Evolutionary conservation across 1,139 yeast species (phyloP).

Genomic region (Taphrina pruni): DNA sequence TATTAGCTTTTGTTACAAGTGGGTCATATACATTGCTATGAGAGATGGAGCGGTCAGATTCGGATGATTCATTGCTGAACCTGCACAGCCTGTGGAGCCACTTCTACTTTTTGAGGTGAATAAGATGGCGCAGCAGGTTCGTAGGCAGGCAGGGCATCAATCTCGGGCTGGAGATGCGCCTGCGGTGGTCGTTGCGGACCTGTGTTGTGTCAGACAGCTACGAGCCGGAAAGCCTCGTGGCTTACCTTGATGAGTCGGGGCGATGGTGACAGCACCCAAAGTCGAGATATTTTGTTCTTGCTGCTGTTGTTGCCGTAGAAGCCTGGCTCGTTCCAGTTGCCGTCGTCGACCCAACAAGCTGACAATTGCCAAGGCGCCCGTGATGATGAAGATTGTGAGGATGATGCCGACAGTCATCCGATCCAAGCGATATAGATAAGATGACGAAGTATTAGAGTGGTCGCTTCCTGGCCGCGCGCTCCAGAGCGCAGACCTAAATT

Average conservation of each 20-base stretch:
- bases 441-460: too few species aligned
- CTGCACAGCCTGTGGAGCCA: constrained; percentile 1
- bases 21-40: neutral
- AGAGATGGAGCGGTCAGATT: neutral
- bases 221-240: neutral
- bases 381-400: constrained; percentile 3
- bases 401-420: constrained; percentile 18
- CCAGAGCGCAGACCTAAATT: too few species aligned
- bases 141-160: constrained; percentile 14
- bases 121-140: constrained; percentile 27
- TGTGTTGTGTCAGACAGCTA: neutral
- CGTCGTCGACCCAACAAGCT: constrained; percentile 11
- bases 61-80: neutral
- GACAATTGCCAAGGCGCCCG: constrained; percentile 12
- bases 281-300: neutral
- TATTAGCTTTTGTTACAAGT: too few species aligned
- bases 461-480: too few species aligned
- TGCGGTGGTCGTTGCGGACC: constrained; percentile 12
- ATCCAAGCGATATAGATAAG: neutral
- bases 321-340: constrained; percentile 1
- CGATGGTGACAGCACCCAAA: neutral
- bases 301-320: neutral
- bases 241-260: neutral
- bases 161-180: constrained; percentile 10
- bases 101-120: constrained; percentile 3